Conservation (phyloP, 805 yeast species). For the Zygoascus biomembranicola region DNA sequence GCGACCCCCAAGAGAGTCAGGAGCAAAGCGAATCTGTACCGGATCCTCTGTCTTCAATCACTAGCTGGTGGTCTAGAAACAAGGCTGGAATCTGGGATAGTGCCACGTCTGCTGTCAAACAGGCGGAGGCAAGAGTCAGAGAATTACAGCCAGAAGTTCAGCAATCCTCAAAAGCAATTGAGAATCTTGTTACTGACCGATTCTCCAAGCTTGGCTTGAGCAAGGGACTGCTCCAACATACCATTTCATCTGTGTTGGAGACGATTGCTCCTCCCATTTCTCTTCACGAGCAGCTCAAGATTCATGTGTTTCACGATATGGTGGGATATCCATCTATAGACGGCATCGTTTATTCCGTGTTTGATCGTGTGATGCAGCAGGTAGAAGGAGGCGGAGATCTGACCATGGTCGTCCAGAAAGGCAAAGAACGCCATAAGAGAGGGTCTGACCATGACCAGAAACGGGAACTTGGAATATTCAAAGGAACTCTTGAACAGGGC, state of each 20-base stretch:
- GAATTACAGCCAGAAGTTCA: slow-evolving; percentile 29
- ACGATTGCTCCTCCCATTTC: slow-evolving; percentile 38
- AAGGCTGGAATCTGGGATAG: slow-evolving; percentile 34
- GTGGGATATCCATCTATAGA: slow-evolving; percentile 42
- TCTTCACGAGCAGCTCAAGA: slow-evolving; percentile 35
- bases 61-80: slow-evolving; percentile 32
- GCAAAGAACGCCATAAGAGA: slow-evolving; percentile 31
- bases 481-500: slow-evolving; percentile 74
- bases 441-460: slow-evolving; percentile 27
- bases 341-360: slow-evolving; percentile 40
- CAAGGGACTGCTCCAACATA: slow-evolving; percentile 21
- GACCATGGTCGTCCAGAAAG: slow-evolving; percentile 42
- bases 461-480: slow-evolving; percentile 57
- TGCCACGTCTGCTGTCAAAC: slow-evolving; percentile 32
- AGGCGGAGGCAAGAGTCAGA: slow-evolving; percentile 34
- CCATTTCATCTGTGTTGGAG: slow-evolving; percentile 31
- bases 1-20: not conserved
- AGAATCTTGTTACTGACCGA: slow-evolving; percentile 11
- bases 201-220: slow-evolving; percentile 14
- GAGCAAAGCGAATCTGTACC: not conserved
- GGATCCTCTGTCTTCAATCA: slow-evolving; percentile 27
- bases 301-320: slow-evolving; percentile 38
- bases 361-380: slow-evolving; percentile 52
- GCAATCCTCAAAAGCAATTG: slow-evolving; percentile 17
- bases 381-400: slow-evolving; percentile 64